These are phyloP conservation scores for Cucurbitaria berberidis DNA, from an alignment of 2,329 filamentous ascomycete species.

Conservation along the genomic window DNA sequence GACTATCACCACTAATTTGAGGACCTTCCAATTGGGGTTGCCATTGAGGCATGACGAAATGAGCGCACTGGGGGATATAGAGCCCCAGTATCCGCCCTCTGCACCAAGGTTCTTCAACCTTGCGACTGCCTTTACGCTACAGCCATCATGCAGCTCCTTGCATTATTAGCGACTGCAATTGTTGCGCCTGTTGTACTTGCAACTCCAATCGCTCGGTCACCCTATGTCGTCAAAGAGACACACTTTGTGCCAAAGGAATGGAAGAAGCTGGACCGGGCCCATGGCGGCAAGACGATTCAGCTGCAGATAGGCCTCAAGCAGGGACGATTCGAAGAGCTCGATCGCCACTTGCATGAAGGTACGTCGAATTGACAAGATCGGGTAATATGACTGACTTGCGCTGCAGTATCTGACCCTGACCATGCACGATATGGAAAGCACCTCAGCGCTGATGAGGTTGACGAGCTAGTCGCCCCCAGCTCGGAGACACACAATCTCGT, in stretches of 20 bases:
- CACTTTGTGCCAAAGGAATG: slow-evolving; percentile 61
- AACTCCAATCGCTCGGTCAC: slow-evolving; percentile 48
- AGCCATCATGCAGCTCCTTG: slow-evolving; percentile 16
- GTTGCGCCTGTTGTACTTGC: slow-evolving; percentile 41
- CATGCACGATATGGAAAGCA: slow-evolving; percentile 63
- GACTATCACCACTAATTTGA: neutral
- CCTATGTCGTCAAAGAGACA: slow-evolving; percentile 62
- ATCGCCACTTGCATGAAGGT: slow-evolving; percentile 62
- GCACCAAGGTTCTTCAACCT: neutral
- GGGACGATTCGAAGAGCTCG: slow-evolving; percentile 61
- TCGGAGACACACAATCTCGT: slow-evolving; percentile 60
- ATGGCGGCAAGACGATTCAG: slow-evolving; percentile 57
- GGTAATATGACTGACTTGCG: neutral
- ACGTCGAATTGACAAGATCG: slow-evolving; percentile 5
- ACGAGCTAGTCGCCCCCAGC: slow-evolving; percentile 60
- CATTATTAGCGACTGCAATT: slow-evolving; percentile 35
- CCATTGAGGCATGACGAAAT: neutral
- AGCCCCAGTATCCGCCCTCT: neutral
- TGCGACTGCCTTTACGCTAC: neutral
- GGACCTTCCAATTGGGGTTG: neutral
- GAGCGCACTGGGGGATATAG: neutral
- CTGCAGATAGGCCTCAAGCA: slow-evolving; percentile 67
- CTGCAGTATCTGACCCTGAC: slow-evolving; percentile 48
- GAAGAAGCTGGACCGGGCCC: slow-evolving; percentile 56
- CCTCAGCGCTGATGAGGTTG: slow-evolving; percentile 59